phyloP scores from a whole-genome alignment of 1,284 basidiomycete genomes.

The Clitocybe nebularis region DNA sequence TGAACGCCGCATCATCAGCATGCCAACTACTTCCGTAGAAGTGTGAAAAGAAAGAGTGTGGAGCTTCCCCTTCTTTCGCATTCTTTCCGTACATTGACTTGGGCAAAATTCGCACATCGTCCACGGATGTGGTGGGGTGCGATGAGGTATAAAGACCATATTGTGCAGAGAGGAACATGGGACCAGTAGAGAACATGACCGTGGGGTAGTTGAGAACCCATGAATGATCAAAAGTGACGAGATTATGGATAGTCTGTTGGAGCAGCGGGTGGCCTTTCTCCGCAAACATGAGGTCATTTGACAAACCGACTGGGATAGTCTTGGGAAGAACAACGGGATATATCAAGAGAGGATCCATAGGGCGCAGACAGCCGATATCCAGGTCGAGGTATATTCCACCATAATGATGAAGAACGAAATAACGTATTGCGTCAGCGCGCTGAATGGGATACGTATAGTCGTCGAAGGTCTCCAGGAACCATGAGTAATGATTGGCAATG shows the following conservation, averaged over 20 bases:
- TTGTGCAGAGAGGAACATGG: constrained; percentile 89
- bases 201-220: constrained; percentile 97
- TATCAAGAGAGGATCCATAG: constrained; percentile 83
- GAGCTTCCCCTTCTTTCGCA: constrained; percentile 77
- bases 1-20: constrained; percentile 90
- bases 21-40: constrained; percentile 98
- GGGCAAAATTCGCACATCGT: constrained; percentile 85
- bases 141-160: constrained; percentile 79
- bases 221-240: constrained; percentile 89
- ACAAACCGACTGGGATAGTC: constrained; percentile 95
- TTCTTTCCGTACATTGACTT: constrained; percentile 97
- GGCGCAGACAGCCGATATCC: constrained; percentile 92
- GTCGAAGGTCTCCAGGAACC: constrained; percentile 93
- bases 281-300: constrained; percentile 96
- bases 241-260: constrained; percentile 88
- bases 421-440: constrained; percentile 95
- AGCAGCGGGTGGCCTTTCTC: constrained; percentile 87
- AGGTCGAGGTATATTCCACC: constrained; percentile 97
- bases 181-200: constrained; percentile 99
- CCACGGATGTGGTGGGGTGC: constrained; percentile 62
- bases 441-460: constrained; percentile 93
- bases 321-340: constrained; percentile 91
- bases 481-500: constrained; percentile 83
- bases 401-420: constrained; percentile 94
- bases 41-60: constrained; percentile 92